These are phyloP conservation scores for Quercus mongolica DNA, from an alignment of 306 rosid genomes.

Conservation along the genomic window DNA sequence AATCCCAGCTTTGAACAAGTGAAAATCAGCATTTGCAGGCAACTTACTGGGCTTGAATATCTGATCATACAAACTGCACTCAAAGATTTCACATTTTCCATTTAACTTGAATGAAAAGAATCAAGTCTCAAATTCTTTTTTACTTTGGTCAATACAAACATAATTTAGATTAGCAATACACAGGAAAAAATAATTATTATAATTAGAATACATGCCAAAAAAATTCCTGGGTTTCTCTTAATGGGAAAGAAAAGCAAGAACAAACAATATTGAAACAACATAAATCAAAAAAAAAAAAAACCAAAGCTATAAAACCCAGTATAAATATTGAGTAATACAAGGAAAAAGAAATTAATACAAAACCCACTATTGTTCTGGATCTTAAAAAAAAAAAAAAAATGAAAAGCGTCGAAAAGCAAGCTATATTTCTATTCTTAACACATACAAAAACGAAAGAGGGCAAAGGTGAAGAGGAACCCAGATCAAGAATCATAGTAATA, in stretches of 20 bases:
- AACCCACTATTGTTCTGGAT: not conserved
- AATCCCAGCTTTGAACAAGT: conserved; percentile 80
- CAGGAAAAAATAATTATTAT: not conserved
- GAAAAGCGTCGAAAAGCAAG: too few relatives aligned
- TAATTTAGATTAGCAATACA: not conserved
- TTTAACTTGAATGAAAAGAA: not conserved
- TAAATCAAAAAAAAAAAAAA: too few relatives aligned
- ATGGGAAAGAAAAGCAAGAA: not conserved
- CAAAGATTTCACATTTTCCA: not conserved
- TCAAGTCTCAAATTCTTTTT: not conserved
- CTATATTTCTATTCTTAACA: not conserved
- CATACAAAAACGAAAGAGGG: not conserved
- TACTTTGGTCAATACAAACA: not conserved
- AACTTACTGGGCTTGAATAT: conserved; percentile 86
- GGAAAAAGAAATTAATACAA: too few relatives aligned
- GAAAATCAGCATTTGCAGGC: conserved; percentile 62
- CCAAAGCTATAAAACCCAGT: too few relatives aligned
- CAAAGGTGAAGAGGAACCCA: not conserved
- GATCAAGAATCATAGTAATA: not conserved
- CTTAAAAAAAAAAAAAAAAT: not conserved
- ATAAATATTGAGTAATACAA: too few relatives aligned
- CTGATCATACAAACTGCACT: conserved; percentile 72
- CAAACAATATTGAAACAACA: not conserved
- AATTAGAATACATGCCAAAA: not conserved
- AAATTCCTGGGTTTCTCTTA: not conserved